These are phyloP conservation scores for Fusarium hainanense DNA, from an alignment of 2,329 filamentous ascomycete species.

Conservation along the genomic window DNA sequence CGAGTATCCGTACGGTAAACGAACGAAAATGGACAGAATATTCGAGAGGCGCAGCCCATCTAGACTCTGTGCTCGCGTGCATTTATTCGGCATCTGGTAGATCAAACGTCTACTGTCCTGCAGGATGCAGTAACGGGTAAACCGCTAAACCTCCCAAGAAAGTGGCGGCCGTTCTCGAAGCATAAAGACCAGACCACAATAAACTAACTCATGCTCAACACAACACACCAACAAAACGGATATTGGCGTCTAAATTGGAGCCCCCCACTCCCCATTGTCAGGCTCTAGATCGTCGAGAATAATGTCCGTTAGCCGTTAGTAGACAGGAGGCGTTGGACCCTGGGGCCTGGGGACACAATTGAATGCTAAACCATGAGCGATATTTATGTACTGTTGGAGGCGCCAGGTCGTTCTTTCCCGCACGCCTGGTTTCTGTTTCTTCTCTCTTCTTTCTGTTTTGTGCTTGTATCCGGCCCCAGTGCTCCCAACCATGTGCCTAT, in stretches of 20 bases:
- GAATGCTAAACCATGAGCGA: not conserved
- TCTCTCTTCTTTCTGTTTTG: not conserved
- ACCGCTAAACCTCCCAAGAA: not conserved
- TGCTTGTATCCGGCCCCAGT: not conserved
- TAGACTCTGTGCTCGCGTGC: not conserved
- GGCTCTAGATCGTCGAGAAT: conserved; percentile 14
- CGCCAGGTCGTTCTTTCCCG: not conserved
- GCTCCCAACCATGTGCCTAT: conserved; percentile 1
- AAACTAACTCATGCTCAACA: not conserved
- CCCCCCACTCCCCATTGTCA: not conserved
- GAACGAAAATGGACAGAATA: conserved; percentile 31
- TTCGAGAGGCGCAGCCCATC: conserved; percentile 3
- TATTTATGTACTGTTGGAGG: conserved; percentile 29
- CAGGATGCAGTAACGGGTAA: too few relatives aligned
- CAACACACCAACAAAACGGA: not conserved
- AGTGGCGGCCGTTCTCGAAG: conserved; percentile 1
- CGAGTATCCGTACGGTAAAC: conserved; percentile 31
- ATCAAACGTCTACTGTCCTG: not conserved
- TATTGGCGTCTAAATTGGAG: not conserved
- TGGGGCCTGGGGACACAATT: not conserved
- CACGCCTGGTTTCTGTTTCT: not conserved
- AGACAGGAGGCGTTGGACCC: not conserved
- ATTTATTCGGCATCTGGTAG: not conserved
- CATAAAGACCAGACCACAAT: not conserved
- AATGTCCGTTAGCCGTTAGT: conserved; percentile 17